Evolutionary conservation across 1,284 basidiomycete species (phyloP), one percentile per base, ranked within the genome.

Genomic region (Fomes fomentarius): DNA sequence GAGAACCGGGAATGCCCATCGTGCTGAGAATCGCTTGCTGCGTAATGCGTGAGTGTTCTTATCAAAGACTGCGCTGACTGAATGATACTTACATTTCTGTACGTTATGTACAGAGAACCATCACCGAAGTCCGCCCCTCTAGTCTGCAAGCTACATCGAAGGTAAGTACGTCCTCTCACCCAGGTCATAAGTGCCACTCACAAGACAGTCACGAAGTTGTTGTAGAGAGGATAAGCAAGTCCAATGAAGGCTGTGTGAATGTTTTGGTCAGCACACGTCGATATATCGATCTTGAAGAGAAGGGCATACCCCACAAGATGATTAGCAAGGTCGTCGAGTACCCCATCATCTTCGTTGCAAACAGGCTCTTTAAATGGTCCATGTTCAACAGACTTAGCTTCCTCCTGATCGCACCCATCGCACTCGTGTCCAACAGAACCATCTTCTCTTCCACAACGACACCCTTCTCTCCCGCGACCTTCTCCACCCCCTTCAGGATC

Each of bases 141-240:
- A 26, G 73, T 81, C 25, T 76, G 71, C 19, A 87, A 74, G 64
- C 83, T 85, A 25, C 8, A 35, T 5, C 11, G 14, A 40, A 30
- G 14, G 44, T 49, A 3, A 39, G 25, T 10, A 22, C 3, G 5
- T 12, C 3, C 1, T 24, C 11, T 5, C 22, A 24, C 8, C 3
- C 21, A 11, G 24, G 38, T 17, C 15, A 11, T 14, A 11, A 11
- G 34, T 8, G n/a, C 7, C 9, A 35, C 81, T 33, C 52, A 85
- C 83, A 81, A 80, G 52, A 79, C 84, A 1, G 80, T 81, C 19
- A 84, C 74, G 59, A 85, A 89, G 49, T 76, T 78, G 69, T 87
- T 84, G 70, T 78, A 87, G 74, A 89, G 66, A 24, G 87, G 84
- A 64, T 85, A 89, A 2, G 85, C 85, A 5, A 91, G 78, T 3